Evolutionary conservation across 169 alveolate species (phyloP), one percentile per base, ranked within the genome.

Genomic region (Plasmodium adleri): DNA sequence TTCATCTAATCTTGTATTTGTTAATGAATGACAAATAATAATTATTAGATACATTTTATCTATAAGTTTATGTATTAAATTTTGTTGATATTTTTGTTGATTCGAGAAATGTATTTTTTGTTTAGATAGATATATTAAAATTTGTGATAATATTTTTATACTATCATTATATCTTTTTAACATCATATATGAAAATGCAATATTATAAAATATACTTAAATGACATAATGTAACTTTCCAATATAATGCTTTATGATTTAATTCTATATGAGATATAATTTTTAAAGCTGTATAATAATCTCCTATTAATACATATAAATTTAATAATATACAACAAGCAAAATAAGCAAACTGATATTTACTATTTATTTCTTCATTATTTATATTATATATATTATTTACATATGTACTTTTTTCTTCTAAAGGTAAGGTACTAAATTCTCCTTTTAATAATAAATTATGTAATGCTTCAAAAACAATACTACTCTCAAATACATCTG

Each of bases 161-260:
- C 96, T 88, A 67, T 95, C 97, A 68, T 91, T 73, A 80, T 95
- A 95, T 17, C 97, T 95, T 90, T 97, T 93, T 63, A 95, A 71
- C 97, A 95, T 95, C 95, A 95, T 93, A 74, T 94, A 95, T 26
- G 96, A 91, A 73, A 95, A 95, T 1, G 95, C 96, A 52, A 95
- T 72, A 74, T 95, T 89, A 85, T 95, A 95, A 54, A 93, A 83
- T 17, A 94, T 68, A 43, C 95, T 93, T 4, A 93, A 92, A 72
- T 95, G 95, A 78, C 96, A 94, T 22, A 97, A 88, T 8, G 97
- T 96, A 2, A 95, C 96, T 80, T 92, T 93, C 96, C 96, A 93
- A 90, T 95, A 95, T 66, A 94, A 58, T 58, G 91, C 86, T 64
- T 93, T 90, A 52, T 94, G 90, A 24, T 94, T 66, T 9, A 94